Percentiles rank a stretch among this genome's conserved stretches.
phyloP scores from a whole-genome alignment of 2,329 filamentous ascomycete species.

The Microdochium bolleyi region DNA sequence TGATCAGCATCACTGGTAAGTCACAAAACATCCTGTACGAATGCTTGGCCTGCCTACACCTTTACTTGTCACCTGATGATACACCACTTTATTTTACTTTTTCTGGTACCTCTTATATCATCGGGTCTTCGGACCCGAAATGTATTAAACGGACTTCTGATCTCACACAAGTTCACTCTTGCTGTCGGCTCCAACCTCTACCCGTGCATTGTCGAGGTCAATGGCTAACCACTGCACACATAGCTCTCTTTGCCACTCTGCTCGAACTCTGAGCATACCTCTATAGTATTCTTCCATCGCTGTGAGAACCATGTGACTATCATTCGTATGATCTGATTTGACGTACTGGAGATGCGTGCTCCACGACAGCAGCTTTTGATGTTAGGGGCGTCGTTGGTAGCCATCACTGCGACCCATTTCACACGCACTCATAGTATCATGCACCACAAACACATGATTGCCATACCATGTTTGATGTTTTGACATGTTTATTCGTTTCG shows the following conservation, averaged over 20 bases:
- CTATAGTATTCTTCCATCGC: no score
- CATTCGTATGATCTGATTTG: no score
- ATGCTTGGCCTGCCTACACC: conserved; percentile 7
- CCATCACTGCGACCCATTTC: no score
- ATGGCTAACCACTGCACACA: neutral
- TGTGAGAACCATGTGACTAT: no score
- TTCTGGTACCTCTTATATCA: conserved; percentile 99
- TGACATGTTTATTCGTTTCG: neutral
- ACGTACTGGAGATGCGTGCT: neutral
- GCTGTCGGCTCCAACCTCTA: conserved; percentile 1
- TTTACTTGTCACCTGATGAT: conserved; percentile 57
- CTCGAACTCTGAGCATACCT: no score
- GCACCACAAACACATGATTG: neutral
- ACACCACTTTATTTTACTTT: conserved; percentile 50
- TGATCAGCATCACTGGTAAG: conserved; percentile 22
- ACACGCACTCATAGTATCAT: no score
- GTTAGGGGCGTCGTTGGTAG: no score
- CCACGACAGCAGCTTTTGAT: no score
- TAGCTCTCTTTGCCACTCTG: neutral
- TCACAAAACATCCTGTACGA: conserved; percentile 9
- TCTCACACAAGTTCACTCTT: conserved; percentile 9
- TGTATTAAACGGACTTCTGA: conserved; percentile 90
- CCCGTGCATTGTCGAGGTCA: neutral
- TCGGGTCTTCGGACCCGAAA: conserved; percentile 51
- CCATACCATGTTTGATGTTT: neutral